Evolutionary conservation across 495 filamentous ascomycete genomes (phyloP).

Genomic region (Talaromyces ruber): DNA sequence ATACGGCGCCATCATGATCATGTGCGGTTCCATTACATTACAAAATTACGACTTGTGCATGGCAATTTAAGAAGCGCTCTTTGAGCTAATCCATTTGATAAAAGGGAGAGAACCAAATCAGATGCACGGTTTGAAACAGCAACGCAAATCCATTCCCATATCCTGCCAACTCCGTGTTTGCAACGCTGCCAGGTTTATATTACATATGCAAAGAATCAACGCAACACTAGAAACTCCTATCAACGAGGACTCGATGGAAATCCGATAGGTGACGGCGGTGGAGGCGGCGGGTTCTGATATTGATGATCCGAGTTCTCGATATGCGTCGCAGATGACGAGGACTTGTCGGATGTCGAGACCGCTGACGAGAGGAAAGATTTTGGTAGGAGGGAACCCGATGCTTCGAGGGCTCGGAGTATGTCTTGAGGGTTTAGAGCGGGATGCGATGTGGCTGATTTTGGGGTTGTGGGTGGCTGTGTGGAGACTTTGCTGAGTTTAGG

Average conservation of each 20-base stretch:
- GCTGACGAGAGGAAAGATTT: constrained; percentile 13
- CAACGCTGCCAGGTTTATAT: neutral
- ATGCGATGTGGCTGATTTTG: constrained; percentile 6
- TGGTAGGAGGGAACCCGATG: constrained; percentile 20
- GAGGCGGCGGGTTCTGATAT: constrained; percentile 33
- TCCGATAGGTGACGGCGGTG: constrained; percentile 40
- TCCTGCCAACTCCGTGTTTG: neutral
- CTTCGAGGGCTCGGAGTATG: constrained; percentile 32
- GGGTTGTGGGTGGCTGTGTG: constrained; percentile 3
- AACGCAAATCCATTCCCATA: neutral
- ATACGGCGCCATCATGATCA: neutral
- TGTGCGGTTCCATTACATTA: neutral
- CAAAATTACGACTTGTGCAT: neutral
- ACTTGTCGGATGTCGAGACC: neutral
- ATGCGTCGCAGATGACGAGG: neutral
- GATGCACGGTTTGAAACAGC: neutral
- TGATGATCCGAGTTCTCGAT: constrained; percentile 4
- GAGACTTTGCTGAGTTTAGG: neutral
- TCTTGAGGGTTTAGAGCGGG: constrained; percentile 18
- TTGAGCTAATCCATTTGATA: neutral
- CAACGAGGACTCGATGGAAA: constrained; percentile 13
- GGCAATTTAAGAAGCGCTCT: neutral
- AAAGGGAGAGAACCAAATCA: neutral
- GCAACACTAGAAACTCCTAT: neutral
- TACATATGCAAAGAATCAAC: neutral